These are phyloP conservation scores for Pichia manshurica DNA, from an alignment of 805 yeast species.

Conservation along the genomic window DNA sequence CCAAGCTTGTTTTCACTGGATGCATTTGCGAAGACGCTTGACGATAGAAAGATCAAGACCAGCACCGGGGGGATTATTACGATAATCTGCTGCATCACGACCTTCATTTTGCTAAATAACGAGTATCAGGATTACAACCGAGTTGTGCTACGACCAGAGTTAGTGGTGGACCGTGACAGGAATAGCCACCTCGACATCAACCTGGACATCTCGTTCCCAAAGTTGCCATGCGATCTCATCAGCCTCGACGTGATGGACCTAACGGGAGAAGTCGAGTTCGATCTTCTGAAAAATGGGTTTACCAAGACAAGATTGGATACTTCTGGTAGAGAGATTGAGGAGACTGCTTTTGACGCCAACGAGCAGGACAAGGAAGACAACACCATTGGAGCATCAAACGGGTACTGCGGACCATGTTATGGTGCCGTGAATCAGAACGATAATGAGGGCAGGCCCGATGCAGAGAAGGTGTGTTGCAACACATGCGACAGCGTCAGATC, in stretches of 20 bases:
- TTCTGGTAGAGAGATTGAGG: constrained; percentile 42
- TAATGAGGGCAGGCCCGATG: constrained; percentile 34
- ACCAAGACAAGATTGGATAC: constrained; percentile 57
- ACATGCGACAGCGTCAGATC: constrained; percentile 73
- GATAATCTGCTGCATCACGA: constrained; percentile 55
- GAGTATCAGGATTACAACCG: constrained; percentile 74
- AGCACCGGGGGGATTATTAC: constrained; percentile 89
- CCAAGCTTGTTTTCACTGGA: constrained; percentile 55
- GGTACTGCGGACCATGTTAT: constrained; percentile 85
- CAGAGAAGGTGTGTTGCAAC: constrained; percentile 66
- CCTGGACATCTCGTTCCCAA: constrained; percentile 77
- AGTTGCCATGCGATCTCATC: constrained; percentile 77
- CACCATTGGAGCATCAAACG: constrained; percentile 19
- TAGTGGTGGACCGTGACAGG: constrained; percentile 82
- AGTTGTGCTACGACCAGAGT: constrained; percentile 68
- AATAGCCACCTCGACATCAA: constrained; percentile 71
- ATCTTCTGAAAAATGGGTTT: constrained; percentile 66
- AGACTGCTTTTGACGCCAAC: constrained; percentile 39
- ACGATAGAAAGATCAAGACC: constrained; percentile 85
- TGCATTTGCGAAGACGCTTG: constrained; percentile 91
- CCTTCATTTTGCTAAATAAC: constrained; percentile 55
- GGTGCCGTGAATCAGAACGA: constrained; percentile 64
- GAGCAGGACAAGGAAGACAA: constrained; percentile 21
- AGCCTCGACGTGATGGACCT: constrained; percentile 85
- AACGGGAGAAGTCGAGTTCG: constrained; percentile 77